A percentile compares a stretch with the other conserved stretches of the same genome.
Conservation (phyloP, 1,284 basidiomycete species). For the Acaromyces ingoldii region DNA sequence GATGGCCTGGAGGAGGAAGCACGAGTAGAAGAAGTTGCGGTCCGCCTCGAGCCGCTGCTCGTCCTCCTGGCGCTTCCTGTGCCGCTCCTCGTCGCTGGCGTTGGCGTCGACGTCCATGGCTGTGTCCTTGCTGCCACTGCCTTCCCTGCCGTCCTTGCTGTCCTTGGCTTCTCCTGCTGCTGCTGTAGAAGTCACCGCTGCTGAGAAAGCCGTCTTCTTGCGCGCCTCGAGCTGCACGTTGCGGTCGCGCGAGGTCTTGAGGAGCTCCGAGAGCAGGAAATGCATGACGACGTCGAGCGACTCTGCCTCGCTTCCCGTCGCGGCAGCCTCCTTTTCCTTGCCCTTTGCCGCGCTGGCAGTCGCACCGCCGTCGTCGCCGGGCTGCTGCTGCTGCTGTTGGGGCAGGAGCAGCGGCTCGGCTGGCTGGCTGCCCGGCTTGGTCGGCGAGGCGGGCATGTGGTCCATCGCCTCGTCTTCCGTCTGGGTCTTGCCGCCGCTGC, state of each 20-base stretch:
- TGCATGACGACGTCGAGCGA: slow-evolving; percentile 63
- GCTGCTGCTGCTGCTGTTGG: slow-evolving; percentile 3
- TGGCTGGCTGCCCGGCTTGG: slow-evolving; percentile 10
- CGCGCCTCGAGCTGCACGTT: neutral
- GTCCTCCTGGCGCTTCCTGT: neutral
- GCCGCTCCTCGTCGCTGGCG: neutral
- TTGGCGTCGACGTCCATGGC: neutral
- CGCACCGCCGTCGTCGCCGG: too few species aligned
- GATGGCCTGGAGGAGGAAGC: slow-evolving; percentile 84
- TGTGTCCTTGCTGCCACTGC: neutral
- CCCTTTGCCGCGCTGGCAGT: neutral
- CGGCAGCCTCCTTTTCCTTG: slow-evolving; percentile 3
- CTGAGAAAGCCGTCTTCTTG: slow-evolving; percentile 1
- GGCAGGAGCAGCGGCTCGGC: neutral
- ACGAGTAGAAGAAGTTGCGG: slow-evolving; percentile 63
- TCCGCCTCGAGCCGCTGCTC: slow-evolving; percentile 15
- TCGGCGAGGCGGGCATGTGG: slow-evolving; percentile 49
- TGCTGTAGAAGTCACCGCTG: neutral
- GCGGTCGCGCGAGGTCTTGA: slow-evolving; percentile 59
- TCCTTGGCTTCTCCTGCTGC: neutral
- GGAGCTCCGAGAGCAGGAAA: slow-evolving; percentile 68
- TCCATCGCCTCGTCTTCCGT: slow-evolving; percentile 67
- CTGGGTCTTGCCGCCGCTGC: too few species aligned
- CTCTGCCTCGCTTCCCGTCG: neutral
- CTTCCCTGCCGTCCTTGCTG: neutral